Evolutionary conservation across 257 asterid species (phyloP), one percentile per base, ranked within the genome.

Genomic region (Thymus quinquecostatus): DNA sequence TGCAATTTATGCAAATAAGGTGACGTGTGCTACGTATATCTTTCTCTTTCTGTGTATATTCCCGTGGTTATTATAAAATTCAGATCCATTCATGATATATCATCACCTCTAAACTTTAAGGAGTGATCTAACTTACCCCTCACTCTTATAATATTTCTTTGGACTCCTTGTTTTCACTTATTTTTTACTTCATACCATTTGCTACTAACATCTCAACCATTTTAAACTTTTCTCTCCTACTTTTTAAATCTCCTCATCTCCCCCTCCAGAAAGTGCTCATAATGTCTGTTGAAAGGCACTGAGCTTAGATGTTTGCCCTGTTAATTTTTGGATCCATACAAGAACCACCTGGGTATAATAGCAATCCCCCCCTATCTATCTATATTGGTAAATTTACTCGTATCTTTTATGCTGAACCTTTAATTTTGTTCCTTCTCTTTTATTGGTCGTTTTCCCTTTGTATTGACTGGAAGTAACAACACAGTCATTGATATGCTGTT

Each of bases 201-300:
- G 36, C 57, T 40, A 40, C 32, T 60, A 30, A 36, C 51, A 27
- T 58, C 34, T 48, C 33, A 12, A 30, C 66, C 66, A 69, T 58
- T 44, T 48, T 47, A 36, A 57, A 56, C 57, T 5, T 38, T 6
- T 69, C 65, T 69, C 65, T 68, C 27, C 53, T 68, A 36, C 51
- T 4, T 53, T 68, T 34, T 51, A 12, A 21, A 33, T 36, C 9
- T 50, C 8, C 14, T 29, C 38, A 9, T 41, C 62, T 43, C 51
- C 45, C 6, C 57, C n/a, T 55, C 44, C 44, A 32, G 66, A 43
- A 58, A 58, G n/a, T 3, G 47, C 21, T 21, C 21, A 44, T 44
- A 3, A 10, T 44, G n/a, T 32, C 13, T 44, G 12, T 58, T 21
- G 48, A n/a, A 63, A 63, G 64, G 65, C 51, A 48, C 54, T 62